A percentile compares a stretch with the other conserved stretches of the same genome.
Evolutionary conservation across 352 stramenopile species (phyloP).

Genomic region (Phytophthora hybrid): DNA sequence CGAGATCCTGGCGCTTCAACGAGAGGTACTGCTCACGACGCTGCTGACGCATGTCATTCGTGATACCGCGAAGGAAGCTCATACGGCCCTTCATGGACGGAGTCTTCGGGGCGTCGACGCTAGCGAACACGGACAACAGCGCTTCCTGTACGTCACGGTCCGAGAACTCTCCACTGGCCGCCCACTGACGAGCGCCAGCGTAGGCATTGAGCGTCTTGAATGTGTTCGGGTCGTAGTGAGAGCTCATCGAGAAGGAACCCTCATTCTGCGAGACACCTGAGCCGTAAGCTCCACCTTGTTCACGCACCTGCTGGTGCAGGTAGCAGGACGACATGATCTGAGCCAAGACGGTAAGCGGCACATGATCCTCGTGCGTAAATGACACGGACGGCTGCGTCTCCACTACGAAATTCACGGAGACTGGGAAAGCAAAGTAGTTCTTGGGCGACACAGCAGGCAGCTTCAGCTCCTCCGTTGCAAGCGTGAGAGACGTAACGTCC

Average conservation of each 20-base stretch:
- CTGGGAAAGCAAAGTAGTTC: constrained; percentile 78
- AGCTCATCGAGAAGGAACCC: constrained; percentile 83
- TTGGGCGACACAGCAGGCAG: constrained; percentile 43
- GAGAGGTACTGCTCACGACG: constrained; percentile 76
- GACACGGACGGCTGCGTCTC: constrained; percentile 77
- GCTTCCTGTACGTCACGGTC: constrained; percentile 84
- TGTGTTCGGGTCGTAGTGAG: constrained; percentile 89
- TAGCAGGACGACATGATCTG: constrained; percentile 90
- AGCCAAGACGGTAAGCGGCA: constrained; percentile 74
- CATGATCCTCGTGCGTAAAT: constrained; percentile 79
- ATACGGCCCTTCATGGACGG: constrained; percentile 80
- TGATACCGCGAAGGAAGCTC: constrained; percentile 81
- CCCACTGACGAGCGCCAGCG: constrained; percentile 62
- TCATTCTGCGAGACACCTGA: constrained; percentile 76
- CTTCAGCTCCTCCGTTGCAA: constrained; percentile 32
- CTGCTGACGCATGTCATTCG: constrained; percentile 83
- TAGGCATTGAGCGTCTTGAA: constrained; percentile 81
- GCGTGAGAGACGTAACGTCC: constrained; percentile 28
- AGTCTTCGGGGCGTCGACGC: constrained; percentile 80
- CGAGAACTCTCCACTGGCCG: constrained; percentile 59
- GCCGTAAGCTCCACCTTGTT: constrained; percentile 84
- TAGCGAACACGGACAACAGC: constrained; percentile 80
- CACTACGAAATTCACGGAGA: constrained; percentile 88
- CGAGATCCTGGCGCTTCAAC: constrained; percentile 51
- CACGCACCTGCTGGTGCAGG: constrained; percentile 83